Conservation (phyloP, 345 rosid species). For the Populus davidiana region DNA sequence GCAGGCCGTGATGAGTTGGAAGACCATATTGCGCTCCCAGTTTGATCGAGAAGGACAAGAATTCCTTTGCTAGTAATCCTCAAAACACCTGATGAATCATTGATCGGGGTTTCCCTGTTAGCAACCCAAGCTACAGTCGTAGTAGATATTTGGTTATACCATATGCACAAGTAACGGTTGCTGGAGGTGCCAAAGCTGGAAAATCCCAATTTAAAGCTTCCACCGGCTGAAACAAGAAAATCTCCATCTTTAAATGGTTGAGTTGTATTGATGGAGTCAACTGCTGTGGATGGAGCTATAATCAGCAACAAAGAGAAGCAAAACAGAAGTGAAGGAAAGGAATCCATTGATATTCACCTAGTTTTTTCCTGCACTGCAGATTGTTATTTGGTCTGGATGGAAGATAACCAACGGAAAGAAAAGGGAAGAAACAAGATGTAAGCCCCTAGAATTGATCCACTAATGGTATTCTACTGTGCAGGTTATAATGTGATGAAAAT, state of each 20-base stretch:
- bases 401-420: not conserved
- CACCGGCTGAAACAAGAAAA: not conserved
- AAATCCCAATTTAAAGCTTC: not conserved
- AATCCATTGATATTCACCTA: not conserved
- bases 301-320: not conserved
- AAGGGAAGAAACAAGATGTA: not conserved
- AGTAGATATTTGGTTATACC: not conserved
- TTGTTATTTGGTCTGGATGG: not conserved
- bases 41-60: not conserved
- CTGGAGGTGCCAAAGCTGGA: not conserved
- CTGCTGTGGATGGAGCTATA: not conserved
- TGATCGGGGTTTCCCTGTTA: conserved; percentile 1
- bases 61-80: not conserved
- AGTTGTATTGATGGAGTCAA: not conserved
- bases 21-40: not conserved
- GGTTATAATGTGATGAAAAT: no score
- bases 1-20: not conserved
- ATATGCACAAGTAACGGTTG: not conserved
- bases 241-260: not conserved
- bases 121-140: conserved; percentile 5
- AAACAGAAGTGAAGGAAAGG: not conserved
- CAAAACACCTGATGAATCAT: not conserved
- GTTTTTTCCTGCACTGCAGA: not conserved
- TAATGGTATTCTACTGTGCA: not conserved
- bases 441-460: not conserved